Evolutionary conservation across 2,329 filamentous ascomycete genomes (phyloP).

Genomic region (Ophiostoma piceae): DNA sequence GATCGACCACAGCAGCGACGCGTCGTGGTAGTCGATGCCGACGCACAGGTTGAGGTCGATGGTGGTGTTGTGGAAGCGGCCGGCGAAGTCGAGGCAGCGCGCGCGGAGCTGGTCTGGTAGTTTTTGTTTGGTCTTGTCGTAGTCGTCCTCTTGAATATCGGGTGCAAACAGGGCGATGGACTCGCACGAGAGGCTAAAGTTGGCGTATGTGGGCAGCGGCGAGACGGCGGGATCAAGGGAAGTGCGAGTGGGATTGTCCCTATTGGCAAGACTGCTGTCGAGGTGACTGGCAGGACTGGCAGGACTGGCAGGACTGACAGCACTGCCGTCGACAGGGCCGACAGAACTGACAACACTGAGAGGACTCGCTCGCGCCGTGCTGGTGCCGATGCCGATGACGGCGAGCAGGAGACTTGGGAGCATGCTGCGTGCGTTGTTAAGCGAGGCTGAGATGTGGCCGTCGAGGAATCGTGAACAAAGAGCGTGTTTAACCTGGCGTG

Average conservation of each 20-base stretch:
- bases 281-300: no score
- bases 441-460: neutral
- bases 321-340: neutral
- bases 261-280: neutral
- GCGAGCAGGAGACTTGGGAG: neutral
- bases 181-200: constrained; percentile 8
- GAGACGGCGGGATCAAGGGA: neutral
- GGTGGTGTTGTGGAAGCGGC: constrained; percentile 19
- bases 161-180: neutral
- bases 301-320: no score
- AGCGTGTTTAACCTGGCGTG: neutral
- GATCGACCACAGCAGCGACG: constrained; percentile 23
- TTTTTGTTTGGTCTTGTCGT: neutral
- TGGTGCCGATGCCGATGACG: neutral
- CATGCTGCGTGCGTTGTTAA: neutral
- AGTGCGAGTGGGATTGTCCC: neutral
- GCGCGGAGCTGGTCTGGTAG: constrained; percentile 20
- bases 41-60: constrained; percentile 29
- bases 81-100: constrained; percentile 10
- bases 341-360: no score
- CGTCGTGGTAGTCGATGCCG: constrained; percentile 24
- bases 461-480: no score
- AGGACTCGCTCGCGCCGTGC: neutral
- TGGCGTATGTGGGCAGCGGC: neutral
- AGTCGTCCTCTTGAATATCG: neutral